phyloP scores from a whole-genome alignment of 1,139 yeast species.

The Saccharomyces pastorianus region DNA sequence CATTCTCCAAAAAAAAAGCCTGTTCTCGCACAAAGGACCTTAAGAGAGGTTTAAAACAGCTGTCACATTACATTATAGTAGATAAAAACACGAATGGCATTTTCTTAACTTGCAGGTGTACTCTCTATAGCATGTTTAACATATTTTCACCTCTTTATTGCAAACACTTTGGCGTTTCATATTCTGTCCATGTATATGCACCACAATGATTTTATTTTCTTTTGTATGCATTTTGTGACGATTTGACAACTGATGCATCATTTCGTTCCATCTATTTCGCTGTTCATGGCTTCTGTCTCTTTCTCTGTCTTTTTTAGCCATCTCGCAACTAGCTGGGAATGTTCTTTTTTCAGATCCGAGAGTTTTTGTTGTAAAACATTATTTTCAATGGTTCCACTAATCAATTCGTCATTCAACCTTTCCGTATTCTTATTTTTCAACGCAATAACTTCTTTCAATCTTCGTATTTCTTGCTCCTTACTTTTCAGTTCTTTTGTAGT shows the following conservation, averaged over 20 bases:
- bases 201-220: background rate
- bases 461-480: constrained; percentile 15
- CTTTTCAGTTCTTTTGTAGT: constrained; percentile 9
- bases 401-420: constrained; percentile 59
- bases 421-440: constrained; percentile 53
- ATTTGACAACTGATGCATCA: background rate
- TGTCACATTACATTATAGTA: background rate
- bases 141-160: too few relatives aligned
- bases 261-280: constrained; percentile 12
- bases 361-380: constrained; percentile 48
- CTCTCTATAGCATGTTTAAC: background rate
- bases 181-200: background rate
- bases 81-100: background rate
- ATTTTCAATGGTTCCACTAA: constrained; percentile 62
- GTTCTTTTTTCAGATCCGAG: constrained; percentile 39
- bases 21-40: too few relatives aligned
- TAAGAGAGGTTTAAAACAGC: background rate
- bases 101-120: too few relatives aligned
- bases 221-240: background rate
- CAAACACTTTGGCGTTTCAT: background rate
- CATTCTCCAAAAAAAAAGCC: too few relatives aligned
- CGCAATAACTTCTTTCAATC: constrained; percentile 36
- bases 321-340: constrained; percentile 45
- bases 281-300: constrained; percentile 57
- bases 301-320: constrained; percentile 52